Percentiles rank a stretch among this genome's conserved stretches.
phyloP scores from a whole-genome alignment of 768 basidiomycete species.

The Sporobolomyces pararoseus region DNA sequence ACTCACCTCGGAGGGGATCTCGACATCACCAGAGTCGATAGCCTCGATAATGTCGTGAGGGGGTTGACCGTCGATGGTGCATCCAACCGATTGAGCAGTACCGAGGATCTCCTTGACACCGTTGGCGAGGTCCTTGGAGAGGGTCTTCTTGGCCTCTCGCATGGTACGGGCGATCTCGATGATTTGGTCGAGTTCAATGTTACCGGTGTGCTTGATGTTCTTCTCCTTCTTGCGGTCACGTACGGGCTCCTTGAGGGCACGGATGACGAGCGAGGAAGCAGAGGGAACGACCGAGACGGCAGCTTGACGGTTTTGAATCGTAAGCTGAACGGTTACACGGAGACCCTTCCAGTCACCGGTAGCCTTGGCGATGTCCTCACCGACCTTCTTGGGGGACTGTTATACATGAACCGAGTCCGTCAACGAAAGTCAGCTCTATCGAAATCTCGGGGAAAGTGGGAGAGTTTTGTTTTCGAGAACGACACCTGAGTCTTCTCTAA shows the following conservation, averaged over 20 bases:
- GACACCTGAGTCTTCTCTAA: neutral
- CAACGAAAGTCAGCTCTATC: constrained; percentile 20
- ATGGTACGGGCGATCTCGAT: constrained; percentile 93
- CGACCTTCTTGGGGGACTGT: constrained; percentile 99
- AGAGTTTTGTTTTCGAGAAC: neutral
- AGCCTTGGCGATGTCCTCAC: constrained; percentile 99
- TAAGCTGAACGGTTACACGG: constrained; percentile 96
- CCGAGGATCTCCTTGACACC: constrained; percentile 97
- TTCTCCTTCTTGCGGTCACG: constrained; percentile 99
- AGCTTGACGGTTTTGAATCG: constrained; percentile 99
- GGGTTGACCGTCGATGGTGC: constrained; percentile 88
- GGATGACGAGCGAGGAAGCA: constrained; percentile 94
- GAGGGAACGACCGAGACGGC: constrained; percentile 93
- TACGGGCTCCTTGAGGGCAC: constrained; percentile 96
- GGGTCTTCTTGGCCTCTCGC: constrained; percentile 93
- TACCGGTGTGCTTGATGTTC: constrained; percentile 98
- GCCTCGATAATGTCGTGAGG: constrained; percentile 59
- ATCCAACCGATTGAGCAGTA: constrained; percentile 92
- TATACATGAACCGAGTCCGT: neutral
- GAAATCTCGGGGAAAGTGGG: no score
- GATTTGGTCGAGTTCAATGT: constrained; percentile 71
- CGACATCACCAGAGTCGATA: constrained; percentile 52
- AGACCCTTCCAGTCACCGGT: constrained; percentile 99
- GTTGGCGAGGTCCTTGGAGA: constrained; percentile 85
- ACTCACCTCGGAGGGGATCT: constrained; percentile 50